A percentile compares a stretch with the other conserved stretches of the same genome.
These are phyloP conservation scores for Neopestalotiopsis clavispora DNA, from an alignment of 2,329 filamentous ascomycete genomes.

Conservation along the genomic window DNA sequence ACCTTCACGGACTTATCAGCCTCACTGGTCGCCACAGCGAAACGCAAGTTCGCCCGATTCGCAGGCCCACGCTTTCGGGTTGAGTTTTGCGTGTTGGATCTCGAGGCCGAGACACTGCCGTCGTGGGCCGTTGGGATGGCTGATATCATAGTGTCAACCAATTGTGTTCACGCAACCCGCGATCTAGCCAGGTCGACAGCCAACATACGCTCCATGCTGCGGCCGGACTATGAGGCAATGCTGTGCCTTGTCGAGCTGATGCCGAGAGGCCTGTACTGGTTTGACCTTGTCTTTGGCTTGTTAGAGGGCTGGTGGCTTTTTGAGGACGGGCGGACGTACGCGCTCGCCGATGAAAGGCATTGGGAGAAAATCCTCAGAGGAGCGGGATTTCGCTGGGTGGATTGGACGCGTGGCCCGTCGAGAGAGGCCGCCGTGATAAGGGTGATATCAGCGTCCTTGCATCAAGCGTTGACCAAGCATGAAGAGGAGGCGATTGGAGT, in stretches of 20 bases:
- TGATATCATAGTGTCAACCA: slow-evolving; percentile 38
- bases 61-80: slow-evolving; percentile 33
- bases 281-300: slow-evolving; percentile 38
- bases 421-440: slow-evolving; percentile 29
- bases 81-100: slow-evolving; percentile 33
- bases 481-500: slow-evolving; percentile 7
- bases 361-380: slow-evolving; percentile 28
- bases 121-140: slow-evolving; percentile 30
- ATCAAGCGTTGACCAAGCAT: neutral
- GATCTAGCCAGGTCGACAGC: slow-evolving; percentile 28
- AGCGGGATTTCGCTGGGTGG: slow-evolving; percentile 30
- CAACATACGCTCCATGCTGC: slow-evolving; percentile 34
- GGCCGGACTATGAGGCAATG: slow-evolving; percentile 33
- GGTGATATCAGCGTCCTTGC: slow-evolving; percentile 19
- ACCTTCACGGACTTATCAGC: slow-evolving; percentile 47
- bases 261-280: slow-evolving; percentile 29
- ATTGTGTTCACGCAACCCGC: slow-evolving; percentile 42
- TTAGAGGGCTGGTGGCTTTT: slow-evolving; percentile 43
- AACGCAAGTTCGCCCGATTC: slow-evolving; percentile 25
- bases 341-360: slow-evolving; percentile 26
- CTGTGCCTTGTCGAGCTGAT: slow-evolving; percentile 39
- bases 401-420: slow-evolving; percentile 30
- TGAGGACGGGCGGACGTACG: slow-evolving; percentile 32
- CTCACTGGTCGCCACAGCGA: slow-evolving; percentile 35
- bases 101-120: slow-evolving; percentile 31